These are phyloP conservation scores for Aspergillus hancockii DNA, from an alignment of 495 filamentous ascomycete genomes.

Conservation along the genomic window DNA sequence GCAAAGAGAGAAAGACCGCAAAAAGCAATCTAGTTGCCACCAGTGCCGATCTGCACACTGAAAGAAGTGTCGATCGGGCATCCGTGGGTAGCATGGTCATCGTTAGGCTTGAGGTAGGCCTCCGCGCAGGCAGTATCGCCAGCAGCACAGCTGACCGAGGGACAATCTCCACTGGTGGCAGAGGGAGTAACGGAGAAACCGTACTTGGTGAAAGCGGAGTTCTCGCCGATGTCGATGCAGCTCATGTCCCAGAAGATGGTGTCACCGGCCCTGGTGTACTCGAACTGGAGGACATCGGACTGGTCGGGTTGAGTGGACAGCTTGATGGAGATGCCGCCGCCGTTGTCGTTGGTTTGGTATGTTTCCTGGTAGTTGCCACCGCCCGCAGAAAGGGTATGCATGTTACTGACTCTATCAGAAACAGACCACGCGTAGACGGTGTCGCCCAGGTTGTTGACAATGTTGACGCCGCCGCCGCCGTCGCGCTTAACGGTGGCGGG, in stretches of 20 bases:
- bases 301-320: slow-evolving; percentile 35
- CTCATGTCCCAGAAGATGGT: slow-evolving; percentile 49
- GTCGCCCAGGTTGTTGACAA: slow-evolving; percentile 41
- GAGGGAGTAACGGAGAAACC: slow-evolving; percentile 43
- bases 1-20: background rate
- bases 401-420: slow-evolving; percentile 33
- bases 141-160: slow-evolving; percentile 38
- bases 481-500: slow-evolving; percentile 25
- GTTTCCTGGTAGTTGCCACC: slow-evolving; percentile 37
- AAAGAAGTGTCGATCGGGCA: slow-evolving; percentile 47
- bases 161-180: slow-evolving; percentile 29
- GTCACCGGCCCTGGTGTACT: slow-evolving; percentile 42
- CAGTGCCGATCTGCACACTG: slow-evolving; percentile 30
- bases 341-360: slow-evolving; percentile 43
- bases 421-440: slow-evolving; percentile 48
- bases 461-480: slow-evolving; percentile 31
- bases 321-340: slow-evolving; percentile 51
- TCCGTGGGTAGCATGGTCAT: slow-evolving; percentile 48
- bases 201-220: slow-evolving; percentile 41
- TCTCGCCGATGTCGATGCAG: slow-evolving; percentile 42
- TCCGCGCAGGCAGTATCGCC: slow-evolving; percentile 39
- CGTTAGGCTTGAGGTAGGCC: slow-evolving; percentile 44
- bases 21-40: slow-evolving; percentile 32
- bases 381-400: slow-evolving; percentile 40
- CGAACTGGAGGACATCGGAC: slow-evolving; percentile 48